Conservation (phyloP, 345 rosid genomes). For the Passiflora organensis region DNA sequence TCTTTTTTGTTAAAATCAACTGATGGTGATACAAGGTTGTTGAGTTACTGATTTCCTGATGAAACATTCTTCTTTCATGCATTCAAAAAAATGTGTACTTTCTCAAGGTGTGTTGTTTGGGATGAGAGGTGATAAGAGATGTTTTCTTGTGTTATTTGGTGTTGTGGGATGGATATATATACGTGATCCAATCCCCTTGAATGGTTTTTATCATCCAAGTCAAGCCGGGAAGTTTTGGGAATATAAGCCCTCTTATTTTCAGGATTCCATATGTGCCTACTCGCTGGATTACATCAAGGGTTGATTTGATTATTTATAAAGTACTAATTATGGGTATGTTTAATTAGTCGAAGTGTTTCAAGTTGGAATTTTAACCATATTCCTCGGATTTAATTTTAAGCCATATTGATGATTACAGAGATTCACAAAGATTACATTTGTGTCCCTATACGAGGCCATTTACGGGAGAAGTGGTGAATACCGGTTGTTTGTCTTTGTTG, state of each 20-base stretch:
- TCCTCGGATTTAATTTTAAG: constrained; percentile 2
- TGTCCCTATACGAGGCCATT: constrained; percentile 61
- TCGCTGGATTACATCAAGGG: too few relatives aligned
- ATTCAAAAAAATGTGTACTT: constrained; percentile 17
- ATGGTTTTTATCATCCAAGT: constrained; percentile 15
- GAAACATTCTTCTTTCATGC: constrained; percentile 20
- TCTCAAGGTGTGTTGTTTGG: constrained; percentile 12
- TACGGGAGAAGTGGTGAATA: constrained; percentile 68
- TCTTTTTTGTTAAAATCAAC: constrained; percentile 27
- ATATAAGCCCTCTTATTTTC: neutral
- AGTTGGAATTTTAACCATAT: neutral
- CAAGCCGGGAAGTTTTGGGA: constrained; percentile 8
- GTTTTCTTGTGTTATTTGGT: constrained; percentile 12
- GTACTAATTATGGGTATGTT: too few relatives aligned
- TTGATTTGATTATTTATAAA: too few relatives aligned
- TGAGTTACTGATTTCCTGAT: constrained; percentile 21
- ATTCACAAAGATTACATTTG: constrained; percentile 24
- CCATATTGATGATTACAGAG: constrained; percentile 26
- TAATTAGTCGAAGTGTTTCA: too few relatives aligned
- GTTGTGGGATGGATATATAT: constrained; percentile 1
- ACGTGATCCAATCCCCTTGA: constrained; percentile 7
- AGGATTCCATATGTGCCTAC: neutral
- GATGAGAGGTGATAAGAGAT: constrained; percentile 15
- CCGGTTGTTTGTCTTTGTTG: constrained; percentile 44
- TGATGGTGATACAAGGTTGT: constrained; percentile 11